Percentiles rank a stretch among this genome's conserved stretches.
Conservation (phyloP, 1,284 basidiomycete species). For the Cystobasidium slooffiae region DNA sequence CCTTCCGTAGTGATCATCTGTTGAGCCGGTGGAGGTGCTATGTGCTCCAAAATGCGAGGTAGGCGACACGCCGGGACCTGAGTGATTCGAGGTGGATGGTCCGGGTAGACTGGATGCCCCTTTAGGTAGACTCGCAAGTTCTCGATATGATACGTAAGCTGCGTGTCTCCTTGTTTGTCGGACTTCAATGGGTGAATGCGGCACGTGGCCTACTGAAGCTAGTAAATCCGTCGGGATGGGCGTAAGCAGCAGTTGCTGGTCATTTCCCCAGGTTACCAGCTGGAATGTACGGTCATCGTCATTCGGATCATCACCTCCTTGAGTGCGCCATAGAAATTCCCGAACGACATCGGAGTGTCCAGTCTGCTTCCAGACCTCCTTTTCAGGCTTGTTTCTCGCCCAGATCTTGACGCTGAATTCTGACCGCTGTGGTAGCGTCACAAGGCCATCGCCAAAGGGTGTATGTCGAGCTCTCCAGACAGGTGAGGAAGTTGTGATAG, state of each 20-base stretch:
- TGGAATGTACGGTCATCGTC: conserved; percentile 75
- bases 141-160: conserved; percentile 42
- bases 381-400: conserved; percentile 61
- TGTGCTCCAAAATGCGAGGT: conserved; percentile 5
- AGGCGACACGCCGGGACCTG: conserved; percentile 24
- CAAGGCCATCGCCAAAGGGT: conserved; percentile 87
- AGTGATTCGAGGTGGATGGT: neutral
- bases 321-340: conserved; percentile 92
- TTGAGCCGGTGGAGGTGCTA: conserved; percentile 3
- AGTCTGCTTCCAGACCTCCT: conserved; percentile 76
- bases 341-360: conserved; percentile 93
- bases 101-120: neutral
- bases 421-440: conserved; percentile 88
- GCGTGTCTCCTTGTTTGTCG: conserved; percentile 59
- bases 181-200: conserved; percentile 61
- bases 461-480: conserved; percentile 92
- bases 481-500: conserved; percentile 72
- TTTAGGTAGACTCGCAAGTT: conserved; percentile 41
- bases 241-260: conserved; percentile 89
- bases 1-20: neutral
- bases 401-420: conserved; percentile 86
- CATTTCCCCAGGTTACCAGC: conserved; percentile 96
- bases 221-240: conserved; percentile 75
- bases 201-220: conserved; percentile 62
- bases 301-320: conserved; percentile 60